Base-by-base conservation (phyloP, 2,329 filamentous ascomycete species). In the Ceratocystis alfenasii region DNA sequence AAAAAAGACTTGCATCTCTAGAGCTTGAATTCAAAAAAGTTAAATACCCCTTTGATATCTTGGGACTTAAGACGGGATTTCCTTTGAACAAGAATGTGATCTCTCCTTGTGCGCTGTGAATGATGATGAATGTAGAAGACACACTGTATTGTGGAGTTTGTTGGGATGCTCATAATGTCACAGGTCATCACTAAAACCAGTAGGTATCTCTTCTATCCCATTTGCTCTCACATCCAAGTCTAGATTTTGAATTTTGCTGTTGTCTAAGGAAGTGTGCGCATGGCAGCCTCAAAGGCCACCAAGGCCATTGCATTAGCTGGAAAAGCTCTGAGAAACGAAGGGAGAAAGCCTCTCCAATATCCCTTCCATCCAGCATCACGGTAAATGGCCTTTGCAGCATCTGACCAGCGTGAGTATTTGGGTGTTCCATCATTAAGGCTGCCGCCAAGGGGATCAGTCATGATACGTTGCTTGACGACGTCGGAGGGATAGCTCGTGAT, bases 281-380 rank as follows among this genome's bases (percentile, higher is more conserved):
- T 93, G 64, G 94, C 88, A 2, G 87, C 89, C 75, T 99, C 94
- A 79, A 97, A 97, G 33, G 89, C 92, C 65, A 96, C 85, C 73
- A 97, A 76, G 1, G 94, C 93, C 83, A 94, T 88, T 0, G 92
- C 94, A 78, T 97, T 97, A 28, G 94, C 93, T 15, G 94, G 94
- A 74, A 97, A 97, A 2, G 94, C 94, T 70, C 94, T 80, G 73
- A 97, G 74, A 74, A 97, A 96, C 74, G 93, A 97, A 1, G 94
- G 94, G 72, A 95, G 72, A 72, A 99, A 99, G 0, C 94, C 94
- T 70, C 94, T 83, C 87, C 91, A 97, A 74, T 91, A 97, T 0
- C 91, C 94, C 73, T 77, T 87, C 77, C 77, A 85, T 1, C 94
- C 94, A 61, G 77, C 77, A 73, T 96, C 91, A 61, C 78, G 79